Evolutionary conservation across 116 monocot genomes (phyloP).

Genomic region (Papilionanthe hybrid): DNA sequence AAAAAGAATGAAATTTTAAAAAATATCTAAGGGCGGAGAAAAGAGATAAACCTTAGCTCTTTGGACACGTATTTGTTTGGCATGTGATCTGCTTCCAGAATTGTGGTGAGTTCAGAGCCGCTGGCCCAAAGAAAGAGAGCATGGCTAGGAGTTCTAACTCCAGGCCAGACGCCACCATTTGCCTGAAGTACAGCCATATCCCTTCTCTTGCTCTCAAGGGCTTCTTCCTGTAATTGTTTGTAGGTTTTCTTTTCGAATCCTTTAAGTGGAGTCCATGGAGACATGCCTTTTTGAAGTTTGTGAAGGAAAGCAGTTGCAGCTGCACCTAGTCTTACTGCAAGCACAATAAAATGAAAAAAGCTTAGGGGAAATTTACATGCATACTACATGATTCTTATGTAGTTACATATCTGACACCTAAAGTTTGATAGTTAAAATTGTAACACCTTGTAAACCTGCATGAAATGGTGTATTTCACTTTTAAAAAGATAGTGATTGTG

Average conservation of each 20-base stretch:
- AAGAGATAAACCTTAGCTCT: constrained; percentile 48
- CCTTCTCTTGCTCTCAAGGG: constrained; percentile 80
- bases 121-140: constrained; percentile 92
- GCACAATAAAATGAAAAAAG: constrained; percentile 7
- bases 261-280: constrained; percentile 72
- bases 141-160: constrained; percentile 80
- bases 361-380: too few species aligned
- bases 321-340: constrained; percentile 78
- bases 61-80: constrained; percentile 83
- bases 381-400: too few species aligned
- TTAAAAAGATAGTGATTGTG: too few species aligned
- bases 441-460: too few species aligned
- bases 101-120: constrained; percentile 72
- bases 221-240: constrained; percentile 75
- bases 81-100: constrained; percentile 77
- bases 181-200: constrained; percentile 87
- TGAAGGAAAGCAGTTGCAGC: constrained; percentile 75
- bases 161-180: constrained; percentile 84
- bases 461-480: too few species aligned
- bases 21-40: neutral
- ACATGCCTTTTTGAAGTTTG: constrained; percentile 71
- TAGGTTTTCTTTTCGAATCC: constrained; percentile 79
- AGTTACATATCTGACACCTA: too few species aligned
- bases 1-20: neutral
- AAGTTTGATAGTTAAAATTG: too few species aligned